Conservation (phyloP, 2,329 filamentous ascomycete genomes). For the Aspergillus felis region DNA sequence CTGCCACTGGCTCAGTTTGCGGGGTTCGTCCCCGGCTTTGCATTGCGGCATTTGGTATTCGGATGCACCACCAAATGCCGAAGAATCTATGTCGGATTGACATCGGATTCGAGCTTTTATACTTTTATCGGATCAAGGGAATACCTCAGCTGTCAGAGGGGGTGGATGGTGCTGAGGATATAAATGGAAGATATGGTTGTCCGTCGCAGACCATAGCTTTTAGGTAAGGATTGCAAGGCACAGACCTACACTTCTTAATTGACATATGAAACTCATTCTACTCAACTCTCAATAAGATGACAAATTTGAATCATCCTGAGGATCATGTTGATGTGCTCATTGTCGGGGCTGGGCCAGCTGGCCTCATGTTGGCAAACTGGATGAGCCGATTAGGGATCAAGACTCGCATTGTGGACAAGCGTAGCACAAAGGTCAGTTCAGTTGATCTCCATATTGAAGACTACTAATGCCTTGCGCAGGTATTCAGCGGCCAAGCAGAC, state of each 20-base stretch:
- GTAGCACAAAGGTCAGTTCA: conserved; percentile 2
- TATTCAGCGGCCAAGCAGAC: conserved; percentile 44
- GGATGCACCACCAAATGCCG: neutral
- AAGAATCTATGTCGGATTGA: neutral
- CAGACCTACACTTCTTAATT: neutral
- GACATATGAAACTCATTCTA: neutral
- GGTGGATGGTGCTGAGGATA: neutral
- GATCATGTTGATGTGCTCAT: conserved; percentile 12
- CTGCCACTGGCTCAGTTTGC: neutral
- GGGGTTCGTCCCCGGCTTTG: neutral
- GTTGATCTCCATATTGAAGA: neutral
- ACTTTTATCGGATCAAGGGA: neutral
- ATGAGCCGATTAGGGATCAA: conserved; percentile 11
- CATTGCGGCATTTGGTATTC: neutral
- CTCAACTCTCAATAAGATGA: neutral
- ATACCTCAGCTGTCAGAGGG: neutral
- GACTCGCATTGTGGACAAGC: conserved; percentile 15
- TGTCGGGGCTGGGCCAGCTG: conserved; percentile 12
- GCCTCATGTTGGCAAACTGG: conserved; percentile 11
- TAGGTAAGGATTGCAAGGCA: neutral
- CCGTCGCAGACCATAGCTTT: neutral
- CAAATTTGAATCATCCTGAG: neutral
- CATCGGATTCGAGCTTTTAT: neutral
- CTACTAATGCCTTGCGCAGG: neutral
- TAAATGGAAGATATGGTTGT: neutral